A percentile compares a stretch with the other conserved stretches of the same genome.
These are phyloP conservation scores for Hyparrhenia diplandra DNA, from an alignment of 176 grass and related monocot genomes.

Conservation along the genomic window DNA sequence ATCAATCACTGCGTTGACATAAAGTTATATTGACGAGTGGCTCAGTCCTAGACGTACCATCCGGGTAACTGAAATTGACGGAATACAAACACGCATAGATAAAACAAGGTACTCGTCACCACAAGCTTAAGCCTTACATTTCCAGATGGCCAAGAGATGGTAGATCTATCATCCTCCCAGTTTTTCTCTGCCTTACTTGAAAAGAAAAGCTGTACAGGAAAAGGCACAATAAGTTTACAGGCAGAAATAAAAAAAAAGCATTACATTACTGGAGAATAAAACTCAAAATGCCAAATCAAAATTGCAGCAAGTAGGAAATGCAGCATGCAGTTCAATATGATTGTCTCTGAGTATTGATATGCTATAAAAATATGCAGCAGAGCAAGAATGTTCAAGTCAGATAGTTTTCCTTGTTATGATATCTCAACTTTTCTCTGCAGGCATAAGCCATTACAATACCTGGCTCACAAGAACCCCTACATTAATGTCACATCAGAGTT, in stretches of 20 bases:
- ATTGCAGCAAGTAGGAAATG: background rate
- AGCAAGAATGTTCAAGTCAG: background rate
- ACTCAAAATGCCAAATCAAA: background rate
- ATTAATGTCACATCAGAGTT: background rate
- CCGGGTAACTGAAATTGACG: background rate
- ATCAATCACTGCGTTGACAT: background rate
- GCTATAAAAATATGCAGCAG: background rate
- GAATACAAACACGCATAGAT: no score
- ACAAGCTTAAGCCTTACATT: background rate
- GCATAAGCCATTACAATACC: background rate
- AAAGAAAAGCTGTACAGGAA: background rate
- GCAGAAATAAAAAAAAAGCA: no score
- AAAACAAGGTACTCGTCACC: background rate
- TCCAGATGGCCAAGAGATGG: background rate
- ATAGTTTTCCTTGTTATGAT: background rate
- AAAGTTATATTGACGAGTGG: background rate
- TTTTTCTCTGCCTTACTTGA: background rate
- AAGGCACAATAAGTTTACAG: no score
- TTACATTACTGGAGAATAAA: background rate
- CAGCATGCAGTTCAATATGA: background rate
- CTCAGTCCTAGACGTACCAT: background rate
- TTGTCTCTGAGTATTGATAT: background rate
- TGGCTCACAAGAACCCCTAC: background rate
- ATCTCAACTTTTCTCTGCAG: background rate
- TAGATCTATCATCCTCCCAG: background rate